Percentiles rank a stretch among this genome's conserved stretches.
Evolutionary conservation across 306 rosid genomes (phyloP).

Genomic region (Sindora glabra): DNA sequence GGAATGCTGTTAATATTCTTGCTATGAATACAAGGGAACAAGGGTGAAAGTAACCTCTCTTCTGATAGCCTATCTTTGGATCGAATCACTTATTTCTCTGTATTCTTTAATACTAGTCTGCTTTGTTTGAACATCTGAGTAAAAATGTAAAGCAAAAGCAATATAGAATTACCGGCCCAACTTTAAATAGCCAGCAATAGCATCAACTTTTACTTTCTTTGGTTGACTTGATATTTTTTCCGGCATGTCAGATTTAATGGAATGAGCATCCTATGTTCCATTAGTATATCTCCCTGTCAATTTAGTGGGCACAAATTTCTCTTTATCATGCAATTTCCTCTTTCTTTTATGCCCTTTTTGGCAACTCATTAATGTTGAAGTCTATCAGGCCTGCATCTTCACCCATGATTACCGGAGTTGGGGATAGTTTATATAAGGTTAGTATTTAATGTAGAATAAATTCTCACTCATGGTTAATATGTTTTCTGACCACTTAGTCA

Average conservation of each 20-base stretch:
- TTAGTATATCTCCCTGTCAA: not conserved
- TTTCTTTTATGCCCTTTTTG: not conserved
- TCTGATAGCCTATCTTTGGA: not conserved
- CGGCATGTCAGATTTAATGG: not conserved
- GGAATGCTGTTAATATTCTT: not conserved
- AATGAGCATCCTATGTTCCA: conserved; percentile 4
- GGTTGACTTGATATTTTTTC: conserved; percentile 1
- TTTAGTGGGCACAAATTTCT: not conserved
- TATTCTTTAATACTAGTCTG: not conserved
- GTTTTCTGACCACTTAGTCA: conserved; percentile 25
- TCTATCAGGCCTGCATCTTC: conserved; percentile 54
- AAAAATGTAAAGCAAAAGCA: not conserved
- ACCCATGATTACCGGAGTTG: conserved; percentile 38
- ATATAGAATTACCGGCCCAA: not conserved
- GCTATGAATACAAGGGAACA: conserved; percentile 2
- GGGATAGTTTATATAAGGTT: conserved; percentile 50
- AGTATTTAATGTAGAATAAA: conserved; percentile 27
- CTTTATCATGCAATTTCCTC: not conserved
- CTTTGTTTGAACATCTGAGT: conserved; percentile 10
- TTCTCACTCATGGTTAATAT: not conserved
- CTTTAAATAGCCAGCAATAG: not conserved
- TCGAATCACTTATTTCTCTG: not conserved
- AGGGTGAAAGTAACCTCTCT: not conserved
- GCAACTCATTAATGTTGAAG: conserved; percentile 28
- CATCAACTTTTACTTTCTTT: not conserved